Evolutionary conservation across 2,329 filamentous ascomycete species (phyloP).

Genomic region (Nemania sp.): DNA sequence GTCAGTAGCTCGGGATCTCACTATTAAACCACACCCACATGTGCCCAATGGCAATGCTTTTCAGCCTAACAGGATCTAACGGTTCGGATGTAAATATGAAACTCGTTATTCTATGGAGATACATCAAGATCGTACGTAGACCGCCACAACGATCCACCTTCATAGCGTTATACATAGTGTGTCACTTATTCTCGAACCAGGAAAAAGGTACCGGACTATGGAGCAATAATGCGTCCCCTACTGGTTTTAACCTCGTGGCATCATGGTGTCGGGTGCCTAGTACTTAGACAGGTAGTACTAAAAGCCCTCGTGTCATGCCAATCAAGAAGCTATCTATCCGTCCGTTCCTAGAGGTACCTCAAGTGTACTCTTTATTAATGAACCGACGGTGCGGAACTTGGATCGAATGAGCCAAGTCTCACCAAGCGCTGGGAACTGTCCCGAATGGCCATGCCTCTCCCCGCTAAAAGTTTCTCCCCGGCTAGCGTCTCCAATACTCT

Average conservation of each 20-base stretch:
- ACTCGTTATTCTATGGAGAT: neutral
- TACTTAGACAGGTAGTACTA: neutral
- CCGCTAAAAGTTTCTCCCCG: conserved; percentile 19
- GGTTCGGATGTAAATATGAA: conserved; percentile 7
- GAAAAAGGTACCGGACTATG: conserved; percentile 2
- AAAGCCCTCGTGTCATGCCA: too few species aligned
- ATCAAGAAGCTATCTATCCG: neutral
- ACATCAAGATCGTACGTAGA: neutral
- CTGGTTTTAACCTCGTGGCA: conserved; percentile 8
- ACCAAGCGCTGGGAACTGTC: conserved; percentile 36
- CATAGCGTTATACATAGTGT: neutral
- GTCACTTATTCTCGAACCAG: neutral
- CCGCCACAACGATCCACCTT: neutral
- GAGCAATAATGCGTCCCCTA: neutral
- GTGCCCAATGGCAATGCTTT: neutral
- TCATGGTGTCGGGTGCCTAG: neutral
- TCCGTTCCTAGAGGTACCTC: neutral
- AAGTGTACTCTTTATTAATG: conserved; percentile 10
- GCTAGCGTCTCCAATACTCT: conserved; percentile 23
- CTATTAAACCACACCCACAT: neutral
- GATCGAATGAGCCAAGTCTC: conserved; percentile 38
- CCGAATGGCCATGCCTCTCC: conserved; percentile 34
- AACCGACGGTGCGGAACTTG: conserved; percentile 37
- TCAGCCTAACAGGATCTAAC: neutral
- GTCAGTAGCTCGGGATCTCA: neutral